A percentile compares a stretch with the other conserved stretches of the same genome.
phyloP scores from a whole-genome alignment of 2,329 filamentous ascomycete genomes.

The Periglandula ipomoeae region DNA sequence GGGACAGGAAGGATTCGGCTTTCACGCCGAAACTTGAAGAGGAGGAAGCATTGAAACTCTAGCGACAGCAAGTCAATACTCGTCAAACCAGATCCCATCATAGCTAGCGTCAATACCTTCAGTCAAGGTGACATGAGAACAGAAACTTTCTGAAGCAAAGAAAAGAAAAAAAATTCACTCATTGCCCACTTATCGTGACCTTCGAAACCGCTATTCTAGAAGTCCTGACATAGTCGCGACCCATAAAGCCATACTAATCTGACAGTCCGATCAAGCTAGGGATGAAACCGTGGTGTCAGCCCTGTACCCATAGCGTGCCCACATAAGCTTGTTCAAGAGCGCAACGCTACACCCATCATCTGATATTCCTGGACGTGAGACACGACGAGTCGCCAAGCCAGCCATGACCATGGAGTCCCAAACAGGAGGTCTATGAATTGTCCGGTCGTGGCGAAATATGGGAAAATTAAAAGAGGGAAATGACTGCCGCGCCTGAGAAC shows the following conservation, averaged over 20 bases:
- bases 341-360: no score
- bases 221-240: neutral
- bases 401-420: no score
- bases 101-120: neutral
- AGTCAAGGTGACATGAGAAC: neutral
- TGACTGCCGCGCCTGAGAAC: neutral
- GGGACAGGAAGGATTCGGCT: no score
- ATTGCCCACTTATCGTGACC: neutral
- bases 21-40: neutral
- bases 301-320: no score
- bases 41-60: neutral
- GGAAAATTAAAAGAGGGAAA: no score
- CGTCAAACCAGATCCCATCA: neutral
- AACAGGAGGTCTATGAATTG: no score
- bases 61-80: neutral
- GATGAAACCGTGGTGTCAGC: no score
- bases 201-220: neutral
- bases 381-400: no score
- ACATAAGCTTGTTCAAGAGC: no score
- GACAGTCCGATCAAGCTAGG: neutral
- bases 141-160: neutral
- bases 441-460: no score
- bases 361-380: no score
- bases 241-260: neutral
- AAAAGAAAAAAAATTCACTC: no score